Evolutionary conservation across 139 green algal genomes (phyloP), one percentile per base, ranked within the genome.

Genomic region (Haematococcus lacustris): DNA sequence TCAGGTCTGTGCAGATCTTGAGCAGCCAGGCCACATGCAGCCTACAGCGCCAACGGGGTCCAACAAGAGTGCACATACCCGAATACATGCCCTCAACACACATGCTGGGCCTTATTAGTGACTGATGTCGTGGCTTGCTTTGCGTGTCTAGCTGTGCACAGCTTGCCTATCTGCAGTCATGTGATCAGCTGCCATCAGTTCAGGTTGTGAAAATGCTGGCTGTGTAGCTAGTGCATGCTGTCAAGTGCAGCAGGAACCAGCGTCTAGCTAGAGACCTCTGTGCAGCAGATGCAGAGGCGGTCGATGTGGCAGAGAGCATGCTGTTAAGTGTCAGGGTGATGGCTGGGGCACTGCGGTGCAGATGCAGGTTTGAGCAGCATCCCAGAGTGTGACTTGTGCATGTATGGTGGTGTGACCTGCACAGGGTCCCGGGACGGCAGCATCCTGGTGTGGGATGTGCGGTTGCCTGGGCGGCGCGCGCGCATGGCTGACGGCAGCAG

Each of bases 1-100:
- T 63, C 53, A 63, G 53, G 53, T 63, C 4, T 6, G 53, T n/a
- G n/a, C n/a, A n/a, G n/a, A n/a, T n/a, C 53, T 63, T 63, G 9
- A 28, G 47, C 47, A 28, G 47, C 21, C 13, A 57, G 47, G 21
- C 13, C 13, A 21, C 13, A 57, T 57, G 47, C 47, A 57, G 21
- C 13, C 47, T n/a, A 57, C 13, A 57, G 21, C 47, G 47, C 47
- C 13, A 57, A 28, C 47, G 21, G 13, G 13, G 13, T n/a, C 47
- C 13, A 57, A 28, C 13, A 28, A 57, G 13, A 57, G 47, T 13
- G 13, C 47, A 28, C 47, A 57, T 13, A 57, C 13, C 13, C 47
- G 21, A 28, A 28, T 21, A 57, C 13, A 57, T n/a, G 47, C 47
- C 13, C 47, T 21, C 13, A 57, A 28, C 47, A 28, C 13, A 28